phyloP scores from a whole-genome alignment of 805 yeast genomes.

The Wickerhamomyces queroliae region DNA sequence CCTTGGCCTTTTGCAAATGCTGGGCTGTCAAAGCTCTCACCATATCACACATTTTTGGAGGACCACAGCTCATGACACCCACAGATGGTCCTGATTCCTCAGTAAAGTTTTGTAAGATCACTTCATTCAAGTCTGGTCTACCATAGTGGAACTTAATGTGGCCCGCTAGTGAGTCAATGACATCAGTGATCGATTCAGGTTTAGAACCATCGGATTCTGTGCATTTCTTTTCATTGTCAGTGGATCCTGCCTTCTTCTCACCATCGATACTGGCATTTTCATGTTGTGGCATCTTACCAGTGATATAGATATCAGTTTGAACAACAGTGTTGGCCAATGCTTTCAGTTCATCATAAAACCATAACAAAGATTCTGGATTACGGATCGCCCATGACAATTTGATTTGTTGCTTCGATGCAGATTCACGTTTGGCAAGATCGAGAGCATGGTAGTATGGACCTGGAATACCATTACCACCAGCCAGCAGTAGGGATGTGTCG shows the following conservation, averaged over 20 bases:
- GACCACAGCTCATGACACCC: constrained; percentile 59
- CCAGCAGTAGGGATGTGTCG: constrained; percentile 34
- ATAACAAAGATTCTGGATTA: constrained; percentile 39
- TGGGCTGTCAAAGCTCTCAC: constrained; percentile 40
- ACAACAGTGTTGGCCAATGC: constrained; percentile 21
- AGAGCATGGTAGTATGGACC: constrained; percentile 39
- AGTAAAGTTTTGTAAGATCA: constrained; percentile 32
- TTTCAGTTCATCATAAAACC: constrained; percentile 41
- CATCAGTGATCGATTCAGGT: neutral
- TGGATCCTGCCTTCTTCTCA: constrained; percentile 9
- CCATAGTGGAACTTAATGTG: constrained; percentile 28
- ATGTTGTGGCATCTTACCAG: constrained; percentile 27
- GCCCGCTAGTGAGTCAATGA: neutral
- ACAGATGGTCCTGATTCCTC: constrained; percentile 33
- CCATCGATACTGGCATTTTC: too few relatives aligned
- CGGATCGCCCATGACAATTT: constrained; percentile 62
- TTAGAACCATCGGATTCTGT: constrained; percentile 1
- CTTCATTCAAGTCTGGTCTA: constrained; percentile 39
- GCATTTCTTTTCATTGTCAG: too few relatives aligned
- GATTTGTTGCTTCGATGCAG: constrained; percentile 25
- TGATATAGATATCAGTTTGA: constrained; percentile 31
- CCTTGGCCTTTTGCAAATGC: constrained; percentile 32
- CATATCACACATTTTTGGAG: constrained; percentile 50
- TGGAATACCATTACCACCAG: constrained; percentile 53
- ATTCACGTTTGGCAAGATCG: constrained; percentile 20